These are phyloP conservation scores for Globisporangium okanoganense DNA, from an alignment of 352 stramenopile species.

Conservation along the genomic window DNA sequence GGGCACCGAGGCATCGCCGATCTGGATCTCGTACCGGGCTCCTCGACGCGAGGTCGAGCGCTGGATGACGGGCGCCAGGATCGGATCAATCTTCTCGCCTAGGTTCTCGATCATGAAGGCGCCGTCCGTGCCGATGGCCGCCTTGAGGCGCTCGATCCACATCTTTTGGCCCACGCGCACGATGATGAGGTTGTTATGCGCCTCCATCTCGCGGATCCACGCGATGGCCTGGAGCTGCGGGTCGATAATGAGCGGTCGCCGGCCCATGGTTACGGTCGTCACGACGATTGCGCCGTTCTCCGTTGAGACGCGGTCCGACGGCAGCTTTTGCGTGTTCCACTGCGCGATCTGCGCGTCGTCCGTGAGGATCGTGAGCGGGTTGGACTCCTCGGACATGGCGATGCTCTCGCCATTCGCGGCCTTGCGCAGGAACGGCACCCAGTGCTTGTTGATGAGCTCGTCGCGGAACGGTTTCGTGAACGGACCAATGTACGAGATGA, in stretches of 20 bases:
- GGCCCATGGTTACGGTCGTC: conserved; percentile 87
- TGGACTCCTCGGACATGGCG: conserved; percentile 89
- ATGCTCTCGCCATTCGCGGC: conserved; percentile 85
- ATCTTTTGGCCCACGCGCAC: conserved; percentile 94
- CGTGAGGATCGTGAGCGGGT: conserved; percentile 89
- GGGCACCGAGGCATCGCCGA: conserved; percentile 92
- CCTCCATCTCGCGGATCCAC: conserved; percentile 93
- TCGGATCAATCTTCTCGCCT: conserved; percentile 92
- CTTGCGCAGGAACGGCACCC: conserved; percentile 88
- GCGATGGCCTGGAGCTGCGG: conserved; percentile 92
- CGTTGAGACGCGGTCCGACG: conserved; percentile 91
- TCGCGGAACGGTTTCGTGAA: conserved; percentile 95
- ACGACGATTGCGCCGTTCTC: conserved; percentile 93
- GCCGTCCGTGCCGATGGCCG: conserved; percentile 90
- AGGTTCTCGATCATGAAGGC: conserved; percentile 95
- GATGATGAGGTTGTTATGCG: conserved; percentile 89
- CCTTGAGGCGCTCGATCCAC: conserved; percentile 92
- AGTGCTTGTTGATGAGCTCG: conserved; percentile 92
- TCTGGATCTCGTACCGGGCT: conserved; percentile 92
- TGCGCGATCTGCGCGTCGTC: conserved; percentile 91
- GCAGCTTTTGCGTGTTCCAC: conserved; percentile 93
- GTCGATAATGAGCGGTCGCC: conserved; percentile 92
- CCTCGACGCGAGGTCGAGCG: conserved; percentile 92
- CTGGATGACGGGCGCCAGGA: conserved; percentile 93
- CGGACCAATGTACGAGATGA: conserved; percentile 95